These are phyloP conservation scores for Rhytidiadelphus loreus DNA, from an alignment of 225 moss, liverwort and hornwort genomes.

Conservation along the genomic window DNA sequence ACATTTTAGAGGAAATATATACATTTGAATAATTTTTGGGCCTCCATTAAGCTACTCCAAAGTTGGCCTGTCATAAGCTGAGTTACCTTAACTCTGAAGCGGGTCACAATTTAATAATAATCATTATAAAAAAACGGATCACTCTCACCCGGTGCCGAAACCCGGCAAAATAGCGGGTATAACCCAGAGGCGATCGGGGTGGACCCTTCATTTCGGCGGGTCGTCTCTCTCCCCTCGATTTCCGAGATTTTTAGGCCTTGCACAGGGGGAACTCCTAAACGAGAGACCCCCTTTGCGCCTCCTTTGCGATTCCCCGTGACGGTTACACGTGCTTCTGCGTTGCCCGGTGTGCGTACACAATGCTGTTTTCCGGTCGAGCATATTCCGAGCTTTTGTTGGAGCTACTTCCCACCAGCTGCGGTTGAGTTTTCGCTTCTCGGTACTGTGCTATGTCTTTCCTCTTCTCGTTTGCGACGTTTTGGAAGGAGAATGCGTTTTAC, in stretches of 20 bases:
- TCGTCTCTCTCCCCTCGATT: constrained; percentile 6
- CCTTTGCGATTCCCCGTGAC: neutral
- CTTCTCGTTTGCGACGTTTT: neutral
- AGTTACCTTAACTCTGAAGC: too few relatives aligned
- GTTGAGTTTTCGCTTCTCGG: neutral
- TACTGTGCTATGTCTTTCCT: neutral
- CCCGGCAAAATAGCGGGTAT: neutral
- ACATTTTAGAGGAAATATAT: too few relatives aligned
- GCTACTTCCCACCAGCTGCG: neutral
- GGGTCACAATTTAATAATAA: neutral
- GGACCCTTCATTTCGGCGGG: neutral
- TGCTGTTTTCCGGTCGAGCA: neutral
- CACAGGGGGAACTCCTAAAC: neutral
- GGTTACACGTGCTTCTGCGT: constrained; percentile 2
- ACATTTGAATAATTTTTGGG: too few relatives aligned
- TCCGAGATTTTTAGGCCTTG: constrained; percentile 2
- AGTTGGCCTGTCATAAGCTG: too few relatives aligned
- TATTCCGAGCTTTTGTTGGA: neutral
- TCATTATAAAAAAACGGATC: constrained; percentile 12
- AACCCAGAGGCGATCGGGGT: neutral
- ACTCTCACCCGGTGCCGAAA: neutral
- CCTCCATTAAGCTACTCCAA: too few relatives aligned
- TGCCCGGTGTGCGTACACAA: neutral
- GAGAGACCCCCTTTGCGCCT: neutral
- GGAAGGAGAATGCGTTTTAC: neutral